These are phyloP conservation scores for Phialophora verrucosa DNA, from an alignment of 2,329 filamentous ascomycete genomes.

Conservation along the genomic window DNA sequence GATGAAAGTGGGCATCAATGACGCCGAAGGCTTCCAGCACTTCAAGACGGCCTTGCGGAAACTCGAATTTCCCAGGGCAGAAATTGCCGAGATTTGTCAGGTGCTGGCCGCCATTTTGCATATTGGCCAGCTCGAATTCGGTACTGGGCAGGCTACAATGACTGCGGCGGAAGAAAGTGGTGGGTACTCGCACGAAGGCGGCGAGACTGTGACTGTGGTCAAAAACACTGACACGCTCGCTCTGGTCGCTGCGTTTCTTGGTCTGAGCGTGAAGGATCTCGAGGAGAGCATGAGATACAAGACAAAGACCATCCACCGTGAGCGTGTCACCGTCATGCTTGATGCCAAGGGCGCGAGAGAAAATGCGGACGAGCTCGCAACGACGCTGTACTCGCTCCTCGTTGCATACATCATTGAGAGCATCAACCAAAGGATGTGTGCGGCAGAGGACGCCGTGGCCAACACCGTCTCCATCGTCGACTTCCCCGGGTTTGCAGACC, in stretches of 20 bases:
- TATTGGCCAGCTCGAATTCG: slow-evolving; percentile 95
- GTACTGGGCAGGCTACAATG: slow-evolving; percentile 78
- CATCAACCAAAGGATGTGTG: slow-evolving; percentile 88
- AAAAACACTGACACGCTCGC: slow-evolving; percentile 90
- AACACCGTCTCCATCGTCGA: slow-evolving; percentile 96
- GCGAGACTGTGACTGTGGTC: slow-evolving; percentile 80
- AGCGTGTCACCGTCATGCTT: slow-evolving; percentile 98
- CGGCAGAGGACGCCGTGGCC: slow-evolving; percentile 81
- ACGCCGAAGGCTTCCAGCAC: slow-evolving; percentile 91
- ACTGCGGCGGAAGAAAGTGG: slow-evolving; percentile 87
- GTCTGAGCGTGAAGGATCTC: slow-evolving; percentile 78
- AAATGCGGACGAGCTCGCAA: slow-evolving; percentile 91
- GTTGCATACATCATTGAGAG: slow-evolving; percentile 93
- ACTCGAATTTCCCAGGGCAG: slow-evolving; percentile 87
- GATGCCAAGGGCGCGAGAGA: slow-evolving; percentile 87
- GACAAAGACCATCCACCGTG: slow-evolving; percentile 93
- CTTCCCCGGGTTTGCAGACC: slow-evolving; percentile 92
- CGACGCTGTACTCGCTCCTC: slow-evolving; percentile 89
- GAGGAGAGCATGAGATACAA: slow-evolving; percentile 92
- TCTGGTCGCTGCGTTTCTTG: slow-evolving; percentile 92
- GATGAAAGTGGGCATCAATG: slow-evolving; percentile 95
- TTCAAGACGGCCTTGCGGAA: slow-evolving; percentile 96
- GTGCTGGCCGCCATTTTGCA: slow-evolving; percentile 93
- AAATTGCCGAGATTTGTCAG: slow-evolving; percentile 97
- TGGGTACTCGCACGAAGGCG: slow-evolving; percentile 93